Conservation (phyloP, 176 grass and related monocot species). For the Oryza officinalis region DNA sequence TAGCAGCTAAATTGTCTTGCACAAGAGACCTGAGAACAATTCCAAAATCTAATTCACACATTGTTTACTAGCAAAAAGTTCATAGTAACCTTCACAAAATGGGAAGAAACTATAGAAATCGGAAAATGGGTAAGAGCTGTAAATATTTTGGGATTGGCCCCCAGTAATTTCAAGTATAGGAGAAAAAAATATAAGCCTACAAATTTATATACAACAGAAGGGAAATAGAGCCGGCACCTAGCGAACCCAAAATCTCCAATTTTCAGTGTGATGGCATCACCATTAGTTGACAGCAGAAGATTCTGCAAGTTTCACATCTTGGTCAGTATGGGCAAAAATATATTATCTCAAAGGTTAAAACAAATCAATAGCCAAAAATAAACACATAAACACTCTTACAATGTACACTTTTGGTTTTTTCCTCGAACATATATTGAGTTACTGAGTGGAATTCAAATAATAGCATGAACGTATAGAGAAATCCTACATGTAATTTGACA, state of each 20-base stretch:
- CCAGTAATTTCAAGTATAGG: neutral
- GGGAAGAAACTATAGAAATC: neutral
- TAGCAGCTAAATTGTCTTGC: constrained; percentile 72
- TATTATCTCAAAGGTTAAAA: neutral
- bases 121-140: neutral
- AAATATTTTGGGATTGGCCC: neutral
- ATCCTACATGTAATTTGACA: neutral
- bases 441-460: neutral
- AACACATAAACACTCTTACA: neutral
- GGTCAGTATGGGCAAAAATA: constrained; percentile 26
- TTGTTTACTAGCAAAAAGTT: constrained; percentile 10
- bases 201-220: neutral
- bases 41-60: neutral
- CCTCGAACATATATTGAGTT: neutral
- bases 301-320: constrained; percentile 52
- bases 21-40: constrained; percentile 44
- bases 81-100: neutral
- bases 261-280: constrained; percentile 52
- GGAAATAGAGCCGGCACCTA: constrained; percentile 41
- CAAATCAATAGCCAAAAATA: constrained; percentile 2
- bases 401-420: neutral
- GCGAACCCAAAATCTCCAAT: constrained; percentile 84
- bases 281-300: constrained; percentile 57
- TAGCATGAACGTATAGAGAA: neutral
- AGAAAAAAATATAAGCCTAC: neutral